Percentiles rank a stretch among this genome's conserved stretches.
Evolutionary conservation across 371 early-diverging fungal genomes (phyloP).

Genomic region (Lichtheimia ornata): DNA sequence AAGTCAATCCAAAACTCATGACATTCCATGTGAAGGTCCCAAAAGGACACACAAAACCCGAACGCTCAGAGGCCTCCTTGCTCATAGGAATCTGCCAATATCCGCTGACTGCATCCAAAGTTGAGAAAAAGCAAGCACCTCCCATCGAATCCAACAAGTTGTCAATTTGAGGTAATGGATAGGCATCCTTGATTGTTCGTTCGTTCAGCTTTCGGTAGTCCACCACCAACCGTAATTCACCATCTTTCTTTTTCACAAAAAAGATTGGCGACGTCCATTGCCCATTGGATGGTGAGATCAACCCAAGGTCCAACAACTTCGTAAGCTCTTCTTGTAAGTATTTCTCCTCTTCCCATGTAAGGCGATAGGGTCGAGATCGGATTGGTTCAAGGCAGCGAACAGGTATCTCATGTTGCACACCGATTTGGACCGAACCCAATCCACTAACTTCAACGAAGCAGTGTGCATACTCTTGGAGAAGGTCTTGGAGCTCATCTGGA

Average conservation of each 20-base stretch:
- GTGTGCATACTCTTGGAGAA: not conserved
- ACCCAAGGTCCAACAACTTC: constrained; percentile 15
- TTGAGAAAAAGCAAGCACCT: constrained; percentile 25
- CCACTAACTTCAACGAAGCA: constrained; percentile 11
- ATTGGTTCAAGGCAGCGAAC: constrained; percentile 7
- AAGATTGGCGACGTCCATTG: constrained; percentile 38
- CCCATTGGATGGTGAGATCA: constrained; percentile 20
- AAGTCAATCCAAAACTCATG: constrained; percentile 52
- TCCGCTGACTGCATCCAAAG: constrained; percentile 40
- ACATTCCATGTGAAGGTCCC: constrained; percentile 49
- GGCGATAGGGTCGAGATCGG: constrained; percentile 12
- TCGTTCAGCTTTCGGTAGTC: constrained; percentile 53
- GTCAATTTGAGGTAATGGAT: constrained; percentile 38
- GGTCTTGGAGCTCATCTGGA: not conserved
- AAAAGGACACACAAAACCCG: constrained; percentile 38
- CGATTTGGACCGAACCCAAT: constrained; percentile 1
- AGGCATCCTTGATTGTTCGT: constrained; percentile 33
- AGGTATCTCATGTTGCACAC: not conserved
- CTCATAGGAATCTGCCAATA: constrained; percentile 42
- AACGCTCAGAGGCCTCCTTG: constrained; percentile 22
- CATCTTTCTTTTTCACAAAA: constrained; percentile 53
- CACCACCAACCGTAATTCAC: constrained; percentile 32
- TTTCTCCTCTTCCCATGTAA: constrained; percentile 19
- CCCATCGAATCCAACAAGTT: constrained; percentile 26
- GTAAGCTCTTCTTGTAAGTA: constrained; percentile 2